These are phyloP conservation scores for Mucor indicus DNA, from an alignment of 371 early-diverging fungal species.

Conservation along the genomic window DNA sequence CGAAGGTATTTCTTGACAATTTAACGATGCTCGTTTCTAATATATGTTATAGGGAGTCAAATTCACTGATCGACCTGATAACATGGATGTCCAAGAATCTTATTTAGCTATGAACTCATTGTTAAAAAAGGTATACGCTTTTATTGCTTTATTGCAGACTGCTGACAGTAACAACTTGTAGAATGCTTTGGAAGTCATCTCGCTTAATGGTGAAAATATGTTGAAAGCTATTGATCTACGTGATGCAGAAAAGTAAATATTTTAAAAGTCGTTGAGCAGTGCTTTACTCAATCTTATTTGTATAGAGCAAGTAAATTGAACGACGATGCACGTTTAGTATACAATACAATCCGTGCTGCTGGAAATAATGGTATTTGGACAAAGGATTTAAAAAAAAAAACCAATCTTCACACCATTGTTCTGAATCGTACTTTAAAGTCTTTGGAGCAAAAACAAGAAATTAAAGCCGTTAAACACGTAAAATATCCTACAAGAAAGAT, in stretches of 20 bases:
- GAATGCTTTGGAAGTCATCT: constrained; percentile 30
- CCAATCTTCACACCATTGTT: constrained; percentile 81
- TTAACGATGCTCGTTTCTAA: not conserved
- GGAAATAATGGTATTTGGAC: constrained; percentile 92
- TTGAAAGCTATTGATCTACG: constrained; percentile 33
- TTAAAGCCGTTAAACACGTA: constrained; percentile 93
- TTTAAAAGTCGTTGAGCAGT: not conserved
- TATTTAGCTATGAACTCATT: constrained; percentile 49
- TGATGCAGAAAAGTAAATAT: constrained; percentile 43
- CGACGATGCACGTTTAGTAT: constrained; percentile 63
- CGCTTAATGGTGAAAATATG: constrained; percentile 40
- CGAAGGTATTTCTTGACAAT: constrained; percentile 5
- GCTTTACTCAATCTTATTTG: not conserved
- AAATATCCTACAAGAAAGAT: constrained; percentile 92
- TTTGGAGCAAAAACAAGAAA: constrained; percentile 81
- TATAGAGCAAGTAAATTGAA: constrained; percentile 42
- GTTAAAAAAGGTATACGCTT: constrained; percentile 42
- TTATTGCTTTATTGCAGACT: not conserved
- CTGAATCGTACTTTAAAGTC: constrained; percentile 79
- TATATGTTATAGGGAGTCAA: constrained; percentile 26
- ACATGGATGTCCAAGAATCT: constrained; percentile 39
- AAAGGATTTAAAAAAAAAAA: constrained; percentile 83
- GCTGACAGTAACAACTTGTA: not conserved
- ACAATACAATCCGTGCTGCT: constrained; percentile 77
- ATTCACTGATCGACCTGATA: constrained; percentile 43